Evolutionary conservation across 208 protist species (phyloP).

Genomic region (Giardia duodenalis): DNA sequence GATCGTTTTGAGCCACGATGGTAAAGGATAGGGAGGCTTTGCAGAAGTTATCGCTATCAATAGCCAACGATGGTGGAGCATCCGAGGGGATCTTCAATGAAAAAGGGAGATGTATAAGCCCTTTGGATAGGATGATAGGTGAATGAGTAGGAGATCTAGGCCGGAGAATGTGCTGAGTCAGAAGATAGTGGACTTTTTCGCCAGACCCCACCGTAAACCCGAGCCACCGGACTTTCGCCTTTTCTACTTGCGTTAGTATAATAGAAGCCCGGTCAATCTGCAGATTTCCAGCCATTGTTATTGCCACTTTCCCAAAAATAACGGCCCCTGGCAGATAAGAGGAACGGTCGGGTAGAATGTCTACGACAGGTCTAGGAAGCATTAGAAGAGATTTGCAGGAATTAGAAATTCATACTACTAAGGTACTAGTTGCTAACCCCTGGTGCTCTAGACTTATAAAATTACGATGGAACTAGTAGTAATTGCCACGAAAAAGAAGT

Average conservation of each 20-base stretch:
- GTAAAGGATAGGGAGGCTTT: background rate
- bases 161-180: background rate
- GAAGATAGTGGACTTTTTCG: background rate
- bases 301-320: background rate
- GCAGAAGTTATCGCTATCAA: background rate
- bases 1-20: background rate
- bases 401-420: background rate
- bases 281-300: background rate
- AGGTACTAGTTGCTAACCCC: background rate
- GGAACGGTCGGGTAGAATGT: background rate
- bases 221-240: background rate
- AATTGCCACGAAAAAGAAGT: background rate
- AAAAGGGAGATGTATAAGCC: background rate
- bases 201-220: background rate
- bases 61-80: background rate
- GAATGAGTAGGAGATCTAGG: background rate
- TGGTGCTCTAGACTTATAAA: background rate
- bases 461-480: background rate
- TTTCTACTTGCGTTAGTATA: background rate
- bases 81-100: background rate
- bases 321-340: background rate
- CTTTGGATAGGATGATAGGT: background rate
- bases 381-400: too few species aligned
- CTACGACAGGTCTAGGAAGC: too few species aligned
- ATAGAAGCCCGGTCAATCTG: background rate